Percentiles rank a stretch among this genome's conserved stretches.
Evolutionary conservation across 164 flowering plant genomes (phyloP).

Genomic region (Chimonanthus salicifolius): DNA sequence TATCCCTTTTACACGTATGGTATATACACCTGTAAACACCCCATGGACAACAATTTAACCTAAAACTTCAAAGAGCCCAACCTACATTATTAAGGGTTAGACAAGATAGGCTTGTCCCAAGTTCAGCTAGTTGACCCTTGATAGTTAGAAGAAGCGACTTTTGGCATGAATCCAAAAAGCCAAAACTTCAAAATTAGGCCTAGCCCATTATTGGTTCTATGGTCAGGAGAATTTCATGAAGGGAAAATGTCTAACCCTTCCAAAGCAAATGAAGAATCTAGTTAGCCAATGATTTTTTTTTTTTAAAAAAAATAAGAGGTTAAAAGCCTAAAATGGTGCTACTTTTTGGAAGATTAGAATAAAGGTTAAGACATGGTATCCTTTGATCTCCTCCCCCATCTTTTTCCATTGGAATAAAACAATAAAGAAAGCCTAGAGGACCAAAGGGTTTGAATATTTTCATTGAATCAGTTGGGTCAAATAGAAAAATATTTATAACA

Average conservation of each 20-base stretch:
- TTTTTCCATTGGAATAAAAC: background rate
- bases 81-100: no score
- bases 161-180: no score
- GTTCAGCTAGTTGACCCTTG: no score
- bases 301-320: background rate
- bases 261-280: background rate
- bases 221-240: background rate
- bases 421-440: background rate
- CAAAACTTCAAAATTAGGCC: no score
- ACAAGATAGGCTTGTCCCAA: no score
- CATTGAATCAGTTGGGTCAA: background rate
- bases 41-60: no score
- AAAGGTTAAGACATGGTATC: background rate
- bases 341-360: background rate
- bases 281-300: background rate
- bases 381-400: constrained; percentile 4
- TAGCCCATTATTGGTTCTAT: background rate
- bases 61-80: no score
- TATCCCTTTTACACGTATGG: no score
- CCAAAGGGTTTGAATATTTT: background rate
- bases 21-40: no score
- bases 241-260: background rate
- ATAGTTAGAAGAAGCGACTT: no score
- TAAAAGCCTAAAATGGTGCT: background rate
- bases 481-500: background rate